phyloP scores from a whole-genome alignment of 495 filamentous ascomycete genomes.

The Choiromyces venosus region DNA sequence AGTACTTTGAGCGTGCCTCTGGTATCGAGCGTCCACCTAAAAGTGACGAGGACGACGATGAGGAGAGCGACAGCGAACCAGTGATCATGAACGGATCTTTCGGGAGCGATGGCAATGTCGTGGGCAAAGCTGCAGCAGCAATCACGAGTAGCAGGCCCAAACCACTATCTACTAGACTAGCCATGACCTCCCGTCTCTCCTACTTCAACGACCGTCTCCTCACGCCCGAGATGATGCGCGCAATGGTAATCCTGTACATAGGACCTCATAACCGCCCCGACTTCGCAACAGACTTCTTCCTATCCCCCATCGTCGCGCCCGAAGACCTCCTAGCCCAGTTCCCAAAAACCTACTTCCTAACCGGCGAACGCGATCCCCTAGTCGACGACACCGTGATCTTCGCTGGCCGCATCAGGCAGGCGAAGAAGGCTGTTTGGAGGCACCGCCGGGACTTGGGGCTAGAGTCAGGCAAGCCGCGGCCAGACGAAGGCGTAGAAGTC shows the following conservation, averaged over 20 bases:
- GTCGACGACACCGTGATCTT: conserved; percentile 97
- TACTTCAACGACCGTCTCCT: conserved; percentile 96
- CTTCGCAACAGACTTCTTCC: conserved; percentile 81
- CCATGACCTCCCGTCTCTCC: conserved; percentile 91
- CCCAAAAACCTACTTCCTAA: conserved; percentile 87
- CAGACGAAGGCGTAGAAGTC: conserved; percentile 57
- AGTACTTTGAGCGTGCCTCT: conserved; percentile 48
- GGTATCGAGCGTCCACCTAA: conserved; percentile 38
- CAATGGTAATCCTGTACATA: conserved; percentile 97
- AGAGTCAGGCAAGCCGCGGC: conserved; percentile 38
- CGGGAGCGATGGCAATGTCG: not conserved
- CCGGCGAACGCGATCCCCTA: conserved; percentile 88
- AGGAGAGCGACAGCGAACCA: conserved; percentile 35
- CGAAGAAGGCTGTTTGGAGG: conserved; percentile 64
- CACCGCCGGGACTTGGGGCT: conserved; percentile 61
- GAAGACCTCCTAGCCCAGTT: conserved; percentile 74
- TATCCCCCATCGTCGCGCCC: conserved; percentile 84
- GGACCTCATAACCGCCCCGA: conserved; percentile 88
- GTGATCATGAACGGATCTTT: not conserved
- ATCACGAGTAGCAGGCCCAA: conserved; percentile 47
- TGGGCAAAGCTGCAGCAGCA: conserved; percentile 4
- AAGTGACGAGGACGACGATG: conserved; percentile 42
- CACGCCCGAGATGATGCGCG: conserved; percentile 96
- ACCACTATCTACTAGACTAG: conserved; percentile 77
- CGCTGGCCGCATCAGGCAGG: conserved; percentile 75